Percentiles rank a stretch among this genome's conserved stretches.
Conservation (phyloP, 2,329 filamentous ascomycete species). For the Blastomyces gilchristii region DNA sequence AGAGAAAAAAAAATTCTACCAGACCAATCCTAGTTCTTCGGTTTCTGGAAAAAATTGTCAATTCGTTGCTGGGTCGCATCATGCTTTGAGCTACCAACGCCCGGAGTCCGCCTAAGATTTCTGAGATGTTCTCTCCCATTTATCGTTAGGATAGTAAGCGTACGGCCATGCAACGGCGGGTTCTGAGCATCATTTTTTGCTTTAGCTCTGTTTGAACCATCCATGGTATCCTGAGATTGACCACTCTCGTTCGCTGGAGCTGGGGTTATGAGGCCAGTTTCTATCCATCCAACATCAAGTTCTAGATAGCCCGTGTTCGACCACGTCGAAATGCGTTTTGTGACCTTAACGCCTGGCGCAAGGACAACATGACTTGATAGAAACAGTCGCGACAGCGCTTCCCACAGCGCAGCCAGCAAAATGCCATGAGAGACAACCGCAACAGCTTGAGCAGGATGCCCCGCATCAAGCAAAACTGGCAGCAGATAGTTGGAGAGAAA, state of each 20-base stretch:
- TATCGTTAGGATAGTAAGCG: conserved; percentile 47
- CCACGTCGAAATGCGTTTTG: conserved; percentile 45
- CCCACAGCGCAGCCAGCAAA: conserved; percentile 60
- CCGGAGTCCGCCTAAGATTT: conserved; percentile 66
- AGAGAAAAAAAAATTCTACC: not conserved
- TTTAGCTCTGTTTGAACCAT: not conserved
- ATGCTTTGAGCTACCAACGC: conserved; percentile 66
- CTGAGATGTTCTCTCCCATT: conserved; percentile 63
- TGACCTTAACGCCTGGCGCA: conserved; percentile 27
- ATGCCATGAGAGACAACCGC: conserved; percentile 76
- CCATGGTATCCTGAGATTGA: not conserved
- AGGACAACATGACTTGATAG: conserved; percentile 37
- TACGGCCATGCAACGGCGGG: conserved; percentile 30
- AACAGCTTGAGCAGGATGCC: conserved; percentile 35
- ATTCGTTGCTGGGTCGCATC: conserved; percentile 68
- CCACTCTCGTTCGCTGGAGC: conserved; percentile 4
- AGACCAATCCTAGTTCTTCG: conserved; percentile 24
- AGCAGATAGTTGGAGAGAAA: conserved; percentile 59
- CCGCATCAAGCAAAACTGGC: conserved; percentile 41
- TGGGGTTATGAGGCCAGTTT: not conserved
- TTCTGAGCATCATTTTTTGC: not conserved
- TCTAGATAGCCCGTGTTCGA: conserved; percentile 56
- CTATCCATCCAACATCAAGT: conserved; percentile 20
- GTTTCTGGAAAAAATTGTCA: conserved; percentile 61
- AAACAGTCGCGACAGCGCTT: conserved; percentile 50